Base-by-base conservation (phyloP, 169 alveolate species). In the Plasmodium billcollinsi region DNA sequence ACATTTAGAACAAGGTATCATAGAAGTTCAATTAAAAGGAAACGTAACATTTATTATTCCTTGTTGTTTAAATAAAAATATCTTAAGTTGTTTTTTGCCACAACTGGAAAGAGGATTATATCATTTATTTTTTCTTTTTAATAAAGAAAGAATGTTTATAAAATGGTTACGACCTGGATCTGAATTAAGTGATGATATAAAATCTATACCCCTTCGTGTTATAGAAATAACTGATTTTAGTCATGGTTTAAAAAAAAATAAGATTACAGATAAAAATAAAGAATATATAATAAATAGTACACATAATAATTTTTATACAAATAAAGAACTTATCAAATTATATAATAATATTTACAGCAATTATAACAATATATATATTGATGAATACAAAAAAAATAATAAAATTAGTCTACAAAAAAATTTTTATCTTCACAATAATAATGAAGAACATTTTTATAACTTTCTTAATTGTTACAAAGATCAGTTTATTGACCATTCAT, bases 21-120 rank as follows among this genome's bases (percentile, higher is more conserved):
- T 80, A 67, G 90, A 80, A 67, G 59, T 69, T 11, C 90, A 80
- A 59, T 54, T 80, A 80, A 80, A 70, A 33, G 90, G 90, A 33
- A 59, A 80, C 2, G 90, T 67, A 43, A 18, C 49, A 1, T 80
- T 50, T 80, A 54, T n/a, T 11, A 47, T 80, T 3, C 90, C 90
- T 47, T 67, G 83, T 26, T 67, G 7, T 0, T 20, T 67, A 56
- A 15, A 7, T 43, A 45, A 59, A 69, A 80, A 80, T 54, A 26
- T 80, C 4, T 54, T 80, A 80, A 80, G 90, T n/a, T 67, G 72
- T 3, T 80, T 67, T 67, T 80, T 61, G 2, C 90, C 90, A 14
- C 90, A 67, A 33, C 83, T 80, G 9, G 63, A 33, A 47, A 69
- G 50, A 45, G 90, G 90, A 54, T 50, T 80, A 29, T 80, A 80